Evolutionary conservation across 495 filamentous ascomycete genomes (phyloP), one percentile per base, ranked within the genome.

Genomic region (Aspergillus leporis): DNA sequence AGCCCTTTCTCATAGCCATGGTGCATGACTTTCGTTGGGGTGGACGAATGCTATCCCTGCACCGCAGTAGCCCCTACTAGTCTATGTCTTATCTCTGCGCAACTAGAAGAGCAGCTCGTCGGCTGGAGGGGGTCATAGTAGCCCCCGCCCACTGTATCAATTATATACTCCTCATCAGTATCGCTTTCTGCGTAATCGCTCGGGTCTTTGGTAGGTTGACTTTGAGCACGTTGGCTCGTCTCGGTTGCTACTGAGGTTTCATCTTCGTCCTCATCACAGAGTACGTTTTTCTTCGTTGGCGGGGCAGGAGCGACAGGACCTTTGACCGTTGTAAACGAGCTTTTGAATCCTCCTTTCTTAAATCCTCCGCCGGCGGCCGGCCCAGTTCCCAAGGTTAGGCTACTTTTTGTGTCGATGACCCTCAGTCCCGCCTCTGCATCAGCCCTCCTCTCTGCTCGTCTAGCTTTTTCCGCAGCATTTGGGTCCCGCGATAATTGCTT

Each of bases 391-490:
- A 30, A 51, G 10, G 62, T n/a, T 5, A 36, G 14, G 25, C 61
- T 46, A 51, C 55, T 61, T 34, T 21, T 64, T 8, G 63, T 65
- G 61, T 75, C 74, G 23, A 79, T 64, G 9, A 76, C 71, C 40
- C 68, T 70, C 34, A 79, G 50, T 28, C 78, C 81, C 22, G 78
- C 76, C 53, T 82, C 74, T 38, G 77, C 77, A 64, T 90, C 86
- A 30, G 86, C 84, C 63, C 87, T 88, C 52, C 83, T 83, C 71
- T 92, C 89, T 30, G 88, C 86, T 64, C 84, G 84, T 28, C 87
- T 79, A 9, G 88, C 88, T 63, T 87, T 86, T 48, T 79, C 76
- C 9, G 79, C 75, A 3, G 83, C 78, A 54, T 77, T 76, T 8
- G 83, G 83, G 51, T 85, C 83, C 22, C 83, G 80, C 14, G 83